Evolutionary conservation across 495 filamentous ascomycete genomes (phyloP).

Genomic region (Penicillium diatomitis): DNA sequence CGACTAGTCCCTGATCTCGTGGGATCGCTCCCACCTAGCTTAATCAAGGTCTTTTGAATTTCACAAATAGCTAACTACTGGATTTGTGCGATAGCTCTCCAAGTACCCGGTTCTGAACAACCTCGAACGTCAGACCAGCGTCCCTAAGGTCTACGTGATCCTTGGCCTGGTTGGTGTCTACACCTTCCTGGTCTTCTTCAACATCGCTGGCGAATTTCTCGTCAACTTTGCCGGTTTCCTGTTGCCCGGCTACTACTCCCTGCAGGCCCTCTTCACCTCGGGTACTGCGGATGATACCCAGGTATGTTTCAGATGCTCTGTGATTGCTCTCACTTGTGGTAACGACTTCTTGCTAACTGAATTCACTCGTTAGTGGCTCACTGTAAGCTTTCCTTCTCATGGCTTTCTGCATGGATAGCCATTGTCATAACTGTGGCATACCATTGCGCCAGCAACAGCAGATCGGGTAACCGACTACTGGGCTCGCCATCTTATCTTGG

Average conservation of each 20-base stretch:
- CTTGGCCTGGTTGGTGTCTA: slow-evolving; percentile 78
- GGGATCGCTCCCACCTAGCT: no score
- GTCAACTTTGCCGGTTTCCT: slow-evolving; percentile 94
- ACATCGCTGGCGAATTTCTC: slow-evolving; percentile 93
- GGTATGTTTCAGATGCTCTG: slow-evolving; percentile 33
- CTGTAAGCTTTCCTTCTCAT: slow-evolving; percentile 43
- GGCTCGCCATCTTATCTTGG: no score
- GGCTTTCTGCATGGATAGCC: background rate
- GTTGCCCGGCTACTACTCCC: slow-evolving; percentile 91
- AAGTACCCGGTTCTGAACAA: slow-evolving; percentile 94
- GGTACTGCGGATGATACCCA: slow-evolving; percentile 86
- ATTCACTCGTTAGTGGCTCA: slow-evolving; percentile 46
- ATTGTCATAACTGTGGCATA: no score
- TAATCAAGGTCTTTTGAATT: no score
- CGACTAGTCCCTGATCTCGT: background rate
- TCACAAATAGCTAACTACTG: no score
- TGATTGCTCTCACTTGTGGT: background rate
- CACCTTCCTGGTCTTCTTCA: slow-evolving; percentile 98
- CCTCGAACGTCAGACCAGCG: slow-evolving; percentile 88
- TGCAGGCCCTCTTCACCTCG: slow-evolving; percentile 78
- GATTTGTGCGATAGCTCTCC: slow-evolving; percentile 58
- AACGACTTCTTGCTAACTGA: slow-evolving; percentile 6
- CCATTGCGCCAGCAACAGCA: no score
- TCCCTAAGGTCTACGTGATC: slow-evolving; percentile 94
- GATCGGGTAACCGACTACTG: no score